Evolutionary conservation across 768 basidiomycete genomes (phyloP).

Genomic region (Mycena floridula): DNA sequence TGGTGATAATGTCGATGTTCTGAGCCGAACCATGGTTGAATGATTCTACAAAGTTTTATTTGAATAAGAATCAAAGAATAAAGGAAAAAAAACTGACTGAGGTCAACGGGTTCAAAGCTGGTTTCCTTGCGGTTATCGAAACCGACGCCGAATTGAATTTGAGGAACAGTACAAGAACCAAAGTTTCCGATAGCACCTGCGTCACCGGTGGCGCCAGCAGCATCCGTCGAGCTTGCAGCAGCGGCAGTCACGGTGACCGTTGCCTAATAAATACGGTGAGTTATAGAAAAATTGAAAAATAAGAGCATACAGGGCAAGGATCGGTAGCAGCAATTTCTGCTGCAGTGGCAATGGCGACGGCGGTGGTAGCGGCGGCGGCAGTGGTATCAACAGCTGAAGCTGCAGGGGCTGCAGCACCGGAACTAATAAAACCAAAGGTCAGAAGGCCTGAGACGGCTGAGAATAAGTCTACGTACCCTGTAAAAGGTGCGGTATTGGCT

Average conservation of each 20-base stretch:
- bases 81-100: conserved; percentile 21
- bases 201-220: conserved; percentile 13
- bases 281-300: conserved; percentile 6
- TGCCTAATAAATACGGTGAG: conserved; percentile 28
- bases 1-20: conserved; percentile 48
- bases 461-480: conserved; percentile 6
- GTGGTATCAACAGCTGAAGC: background rate
- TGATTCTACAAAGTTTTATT: conserved; percentile 20
- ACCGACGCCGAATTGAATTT: conserved; percentile 52
- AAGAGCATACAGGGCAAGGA: conserved; percentile 16
- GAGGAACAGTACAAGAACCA: conserved; percentile 47
- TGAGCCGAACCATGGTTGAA: conserved; percentile 52
- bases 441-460: background rate
- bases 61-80: background rate
- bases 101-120: conserved; percentile 49
- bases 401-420: background rate
- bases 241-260: conserved; percentile 24
- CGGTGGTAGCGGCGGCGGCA: conserved; percentile 2
- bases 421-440: background rate
- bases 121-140: conserved; percentile 57
- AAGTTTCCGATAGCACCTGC: conserved; percentile 33
- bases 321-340: conserved; percentile 10
- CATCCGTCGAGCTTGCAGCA: conserved; percentile 10
- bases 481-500: conserved; percentile 42
- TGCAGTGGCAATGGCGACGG: conserved; percentile 9